These are phyloP conservation scores for Mortierella claussenii DNA, from an alignment of 192 early-diverging fungal species.

Conservation along the genomic window DNA sequence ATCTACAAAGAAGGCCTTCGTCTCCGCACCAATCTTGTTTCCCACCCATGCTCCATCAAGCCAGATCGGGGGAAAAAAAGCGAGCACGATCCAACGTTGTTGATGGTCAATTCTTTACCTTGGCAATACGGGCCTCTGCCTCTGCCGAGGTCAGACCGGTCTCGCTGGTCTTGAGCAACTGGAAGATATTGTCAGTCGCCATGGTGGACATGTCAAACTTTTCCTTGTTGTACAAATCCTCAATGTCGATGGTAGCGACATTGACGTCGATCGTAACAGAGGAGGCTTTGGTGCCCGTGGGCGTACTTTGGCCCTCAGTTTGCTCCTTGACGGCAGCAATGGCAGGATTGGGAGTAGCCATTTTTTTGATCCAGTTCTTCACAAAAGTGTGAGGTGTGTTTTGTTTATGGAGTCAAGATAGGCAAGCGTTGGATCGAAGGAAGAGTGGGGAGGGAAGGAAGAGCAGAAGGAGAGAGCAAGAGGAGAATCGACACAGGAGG, in stretches of 20 bases:
- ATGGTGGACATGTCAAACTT: constrained; percentile 83
- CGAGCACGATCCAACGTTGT: no score
- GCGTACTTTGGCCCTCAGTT: constrained; percentile 28
- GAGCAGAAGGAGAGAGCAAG: constrained; percentile 9
- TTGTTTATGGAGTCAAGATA: constrained; percentile 29
- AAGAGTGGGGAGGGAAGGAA: constrained; percentile 20
- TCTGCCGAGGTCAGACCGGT: constrained; percentile 72
- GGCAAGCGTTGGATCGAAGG: constrained; percentile 20
- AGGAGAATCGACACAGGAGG: no score
- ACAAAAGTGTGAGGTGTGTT: constrained; percentile 14
- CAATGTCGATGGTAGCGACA: constrained; percentile 68
- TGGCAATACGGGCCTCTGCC: constrained; percentile 67
- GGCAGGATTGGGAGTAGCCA: background rate
- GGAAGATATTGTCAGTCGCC: constrained; percentile 77
- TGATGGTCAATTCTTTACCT: constrained; percentile 29
- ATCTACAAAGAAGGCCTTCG: no score
- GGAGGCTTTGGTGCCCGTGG: constrained; percentile 6
- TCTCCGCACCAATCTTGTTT: no score
- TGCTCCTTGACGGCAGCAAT: constrained; percentile 21
- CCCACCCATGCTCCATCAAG: no score
- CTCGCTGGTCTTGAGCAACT: constrained; percentile 71
- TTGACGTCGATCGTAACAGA: constrained; percentile 63
- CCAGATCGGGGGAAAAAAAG: no score
- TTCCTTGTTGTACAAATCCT: constrained; percentile 85
- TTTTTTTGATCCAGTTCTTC: background rate